These are phyloP conservation scores for Echites panduratus DNA, from an alignment of 257 asterid species.

Conservation along the genomic window DNA sequence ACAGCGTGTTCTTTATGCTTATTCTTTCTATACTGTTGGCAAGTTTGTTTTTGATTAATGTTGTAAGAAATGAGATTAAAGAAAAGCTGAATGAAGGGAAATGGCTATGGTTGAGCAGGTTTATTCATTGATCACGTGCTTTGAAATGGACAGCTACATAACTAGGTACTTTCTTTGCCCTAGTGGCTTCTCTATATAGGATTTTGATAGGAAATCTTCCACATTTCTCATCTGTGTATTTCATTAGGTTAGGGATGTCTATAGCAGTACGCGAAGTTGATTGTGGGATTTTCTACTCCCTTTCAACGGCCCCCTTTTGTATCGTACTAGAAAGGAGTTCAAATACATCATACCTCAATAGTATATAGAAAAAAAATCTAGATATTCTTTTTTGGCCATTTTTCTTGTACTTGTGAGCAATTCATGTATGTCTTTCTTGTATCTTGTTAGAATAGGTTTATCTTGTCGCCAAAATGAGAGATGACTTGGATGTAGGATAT, in stretches of 20 bases:
- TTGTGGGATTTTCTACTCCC: conserved; percentile 4
- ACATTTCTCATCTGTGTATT: background rate
- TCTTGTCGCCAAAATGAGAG: background rate
- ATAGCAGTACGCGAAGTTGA: conserved; percentile 3
- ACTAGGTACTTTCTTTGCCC: background rate
- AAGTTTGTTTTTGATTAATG: conserved; percentile 45
- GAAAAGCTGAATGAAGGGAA: conserved; percentile 60
- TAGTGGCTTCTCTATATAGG: background rate
- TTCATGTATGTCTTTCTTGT: background rate
- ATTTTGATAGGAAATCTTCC: conserved; percentile 6
- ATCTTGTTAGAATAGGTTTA: background rate
- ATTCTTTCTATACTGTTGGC: conserved; percentile 54
- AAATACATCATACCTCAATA: background rate
- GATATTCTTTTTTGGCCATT: background rate
- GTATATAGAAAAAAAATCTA: background rate
- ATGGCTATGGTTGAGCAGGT: conserved; percentile 55
- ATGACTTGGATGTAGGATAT: background rate
- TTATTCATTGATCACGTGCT: conserved; percentile 3
- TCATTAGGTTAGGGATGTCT: background rate
- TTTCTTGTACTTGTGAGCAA: background rate
- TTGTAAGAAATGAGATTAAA: conserved; percentile 56
- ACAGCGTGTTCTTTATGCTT: conserved; percentile 74
- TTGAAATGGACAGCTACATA: background rate
- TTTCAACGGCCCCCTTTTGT: background rate
- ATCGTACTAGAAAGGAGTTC: background rate